Base-by-base conservation (phyloP, 495 filamentous ascomycete species). In the Bacidia gigantensis region DNA sequence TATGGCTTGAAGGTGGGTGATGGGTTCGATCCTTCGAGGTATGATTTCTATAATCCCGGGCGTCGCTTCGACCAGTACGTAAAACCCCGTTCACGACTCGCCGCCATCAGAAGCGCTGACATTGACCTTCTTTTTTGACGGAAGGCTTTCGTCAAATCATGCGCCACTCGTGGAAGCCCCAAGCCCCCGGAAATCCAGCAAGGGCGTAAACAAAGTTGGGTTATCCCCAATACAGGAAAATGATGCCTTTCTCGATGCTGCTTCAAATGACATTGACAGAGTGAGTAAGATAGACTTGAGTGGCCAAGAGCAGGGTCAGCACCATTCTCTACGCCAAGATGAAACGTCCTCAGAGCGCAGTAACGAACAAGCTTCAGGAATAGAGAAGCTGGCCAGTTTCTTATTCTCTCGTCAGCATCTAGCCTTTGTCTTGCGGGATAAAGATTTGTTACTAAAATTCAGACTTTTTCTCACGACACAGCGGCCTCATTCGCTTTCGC, bases 391-490 rank as follows among this genome's bases (percentile, higher is more conserved):
- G 29, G 75, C 81, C 2, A 77, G 83, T 26, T 65, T 76, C 24
- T 69, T 89, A 53, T 85, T 87, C 58, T 82, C 80, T 5, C 59
- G 56, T 3, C 74, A 80, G 48, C 83, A 87, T 62, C 74, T 87
- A 50, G 60, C 72, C 44, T 64, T 70, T 0, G 70, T 76, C 1
- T 70, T 82, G 32, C 78, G 81, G 46, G 83, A 85, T 55, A 80
- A 80, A 32, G 65, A 73, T 10, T 78, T 87, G 54, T 78, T 90
- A 45, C 66, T 77, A 45, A 64, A 73, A 7, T 76, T 78, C 48
- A 77, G 70, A n/a, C 73, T 78, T 1, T 89, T 81, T 50, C 65
- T 95, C 14, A 81, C 84, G 58, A 79, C 75, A 1, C 72, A 86
- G 26, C 82, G 88, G 22, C 76, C 79, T 22, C 78, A 85, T 52